Percentiles rank a stretch among this genome's conserved stretches.
phyloP scores from a whole-genome alignment of 2,329 filamentous ascomycete genomes.

The Calonectria naviculata region DNA sequence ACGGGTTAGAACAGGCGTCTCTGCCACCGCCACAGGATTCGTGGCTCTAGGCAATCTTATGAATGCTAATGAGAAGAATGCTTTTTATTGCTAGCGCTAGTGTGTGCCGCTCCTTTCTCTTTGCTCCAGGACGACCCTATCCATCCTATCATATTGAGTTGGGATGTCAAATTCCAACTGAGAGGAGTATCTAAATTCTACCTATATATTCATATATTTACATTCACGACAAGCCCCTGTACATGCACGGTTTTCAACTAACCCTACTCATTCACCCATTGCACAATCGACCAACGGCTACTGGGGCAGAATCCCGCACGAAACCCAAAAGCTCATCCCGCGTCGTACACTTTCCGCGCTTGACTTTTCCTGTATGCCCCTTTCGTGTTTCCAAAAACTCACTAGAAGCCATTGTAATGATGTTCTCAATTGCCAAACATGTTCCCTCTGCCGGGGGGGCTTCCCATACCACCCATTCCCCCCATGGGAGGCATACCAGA shows the following conservation, averaged over 20 bases:
- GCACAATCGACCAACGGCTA: neutral
- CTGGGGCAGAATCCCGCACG: neutral
- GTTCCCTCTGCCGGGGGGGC: conserved; percentile 34
- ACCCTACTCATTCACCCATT: neutral
- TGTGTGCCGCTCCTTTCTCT: neutral
- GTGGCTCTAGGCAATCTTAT: neutral
- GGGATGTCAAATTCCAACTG: conserved; percentile 4
- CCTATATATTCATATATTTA: neutral
- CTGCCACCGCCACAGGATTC: neutral
- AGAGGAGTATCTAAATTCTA: conserved; percentile 19
- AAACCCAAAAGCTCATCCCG: neutral
- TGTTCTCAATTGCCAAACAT: conserved; percentile 42
- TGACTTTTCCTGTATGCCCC: neutral
- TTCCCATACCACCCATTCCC: conserved; percentile 31
- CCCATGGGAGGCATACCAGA: conserved; percentile 34
- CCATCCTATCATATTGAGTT: neutral
- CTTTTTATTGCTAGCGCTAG: neutral
- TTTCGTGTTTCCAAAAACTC: neutral
- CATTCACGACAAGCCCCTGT: neutral
- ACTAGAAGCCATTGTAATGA: rapidly evolving
- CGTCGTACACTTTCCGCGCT: neutral
- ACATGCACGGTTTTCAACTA: neutral
- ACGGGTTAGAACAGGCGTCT: neutral
- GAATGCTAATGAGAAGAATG: neutral
- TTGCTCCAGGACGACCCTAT: neutral